Conservation (phyloP, 768 basidiomycete genomes). For the Amanita subjunquillea region DNA sequence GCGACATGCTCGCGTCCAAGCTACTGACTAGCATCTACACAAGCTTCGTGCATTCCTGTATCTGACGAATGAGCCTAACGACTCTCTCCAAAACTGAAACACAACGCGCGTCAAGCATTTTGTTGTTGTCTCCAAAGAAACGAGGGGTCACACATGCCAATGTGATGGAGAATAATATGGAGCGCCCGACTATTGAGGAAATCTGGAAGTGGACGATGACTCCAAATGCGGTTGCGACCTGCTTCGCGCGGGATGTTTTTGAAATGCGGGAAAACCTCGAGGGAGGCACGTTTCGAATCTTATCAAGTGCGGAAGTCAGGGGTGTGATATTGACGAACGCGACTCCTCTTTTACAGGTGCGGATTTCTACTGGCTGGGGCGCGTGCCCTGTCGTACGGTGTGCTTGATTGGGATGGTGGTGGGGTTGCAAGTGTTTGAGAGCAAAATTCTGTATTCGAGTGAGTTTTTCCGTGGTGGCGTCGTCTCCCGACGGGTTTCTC, state of each 20-base stretch:
- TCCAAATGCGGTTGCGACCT: slow-evolving; percentile 42
- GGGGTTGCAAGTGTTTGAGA: slow-evolving; percentile 50
- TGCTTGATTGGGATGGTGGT: slow-evolving; percentile 55
- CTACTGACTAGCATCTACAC: background rate
- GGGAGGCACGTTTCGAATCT: slow-evolving; percentile 15
- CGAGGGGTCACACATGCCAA: background rate
- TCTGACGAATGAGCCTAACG: slow-evolving; percentile 8
- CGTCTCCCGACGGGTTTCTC: background rate
- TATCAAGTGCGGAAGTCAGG: background rate
- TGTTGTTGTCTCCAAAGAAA: slow-evolving; percentile 9
- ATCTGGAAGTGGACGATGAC: slow-evolving; percentile 49
- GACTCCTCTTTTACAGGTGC: slow-evolving; percentile 21
- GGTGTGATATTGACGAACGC: background rate
- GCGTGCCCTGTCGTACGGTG: slow-evolving; percentile 60
- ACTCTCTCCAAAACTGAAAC: slow-evolving; percentile 3
- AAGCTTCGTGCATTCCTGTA: background rate
- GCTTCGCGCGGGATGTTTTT: slow-evolving; percentile 43
- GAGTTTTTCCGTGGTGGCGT: slow-evolving; percentile 10
- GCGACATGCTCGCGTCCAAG: background rate
- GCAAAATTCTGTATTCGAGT: slow-evolving; percentile 51
- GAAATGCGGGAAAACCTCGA: slow-evolving; percentile 27
- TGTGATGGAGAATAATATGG: too few species aligned
- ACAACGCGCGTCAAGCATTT: slow-evolving; percentile 1
- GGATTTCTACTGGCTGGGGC: slow-evolving; percentile 65
- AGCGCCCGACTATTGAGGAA: slow-evolving; percentile 11